These are phyloP conservation scores for Cucumis cinereus DNA, from an alignment of 306 rosid species.

Conservation along the genomic window DNA sequence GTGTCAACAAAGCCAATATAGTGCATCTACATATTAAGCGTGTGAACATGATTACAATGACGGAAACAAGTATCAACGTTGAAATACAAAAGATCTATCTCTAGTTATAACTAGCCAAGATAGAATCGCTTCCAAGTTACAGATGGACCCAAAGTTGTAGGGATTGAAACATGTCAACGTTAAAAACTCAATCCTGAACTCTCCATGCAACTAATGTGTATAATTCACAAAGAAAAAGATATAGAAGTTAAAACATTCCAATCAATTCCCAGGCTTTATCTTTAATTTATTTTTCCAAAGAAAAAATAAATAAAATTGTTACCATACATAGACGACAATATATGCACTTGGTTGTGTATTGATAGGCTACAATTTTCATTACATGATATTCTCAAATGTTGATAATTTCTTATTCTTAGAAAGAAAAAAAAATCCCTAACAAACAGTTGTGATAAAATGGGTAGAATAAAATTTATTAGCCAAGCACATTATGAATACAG, in stretches of 20 bases:
- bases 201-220: neutral
- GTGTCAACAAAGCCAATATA: slow-evolving; percentile 80
- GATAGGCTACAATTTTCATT: neutral
- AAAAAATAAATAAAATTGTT: neutral
- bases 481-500: neutral
- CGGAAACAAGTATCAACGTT: neutral
- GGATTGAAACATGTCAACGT: neutral
- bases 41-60: slow-evolving; percentile 7
- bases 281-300: neutral
- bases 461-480: neutral
- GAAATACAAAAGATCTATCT: neutral
- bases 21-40: slow-evolving; percentile 56
- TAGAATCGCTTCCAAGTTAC: neutral
- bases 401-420: neutral
- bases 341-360: neutral
- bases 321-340: neutral
- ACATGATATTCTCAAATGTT: neutral
- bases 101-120: neutral
- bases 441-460: neutral
- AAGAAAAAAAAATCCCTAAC: neutral
- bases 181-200: neutral
- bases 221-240: neutral
- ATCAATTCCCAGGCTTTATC: neutral
- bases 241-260: neutral
- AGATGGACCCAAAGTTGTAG: neutral